These are phyloP conservation scores for Eucalyptus pauciflora DNA, from an alignment of 345 rosid genomes.

Conservation along the genomic window DNA sequence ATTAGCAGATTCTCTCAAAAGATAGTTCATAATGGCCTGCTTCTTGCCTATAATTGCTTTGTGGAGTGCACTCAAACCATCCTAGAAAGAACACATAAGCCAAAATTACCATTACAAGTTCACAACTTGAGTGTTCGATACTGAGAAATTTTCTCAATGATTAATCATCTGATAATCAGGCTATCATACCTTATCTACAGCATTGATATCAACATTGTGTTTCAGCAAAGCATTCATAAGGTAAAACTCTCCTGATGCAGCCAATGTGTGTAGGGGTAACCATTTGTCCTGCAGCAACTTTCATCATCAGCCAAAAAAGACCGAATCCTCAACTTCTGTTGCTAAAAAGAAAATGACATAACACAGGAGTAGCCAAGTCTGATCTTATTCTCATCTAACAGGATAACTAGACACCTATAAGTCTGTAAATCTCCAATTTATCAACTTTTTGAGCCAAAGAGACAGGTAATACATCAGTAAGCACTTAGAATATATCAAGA, in stretches of 20 bases:
- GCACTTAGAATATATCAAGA: not conserved
- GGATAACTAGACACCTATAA: not conserved
- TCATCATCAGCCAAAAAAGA: not conserved
- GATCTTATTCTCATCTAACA: not conserved
- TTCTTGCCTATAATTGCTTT: constrained; percentile 74
- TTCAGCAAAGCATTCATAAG: constrained; percentile 66
- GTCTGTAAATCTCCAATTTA: not conserved
- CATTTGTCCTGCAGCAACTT: constrained; percentile 41
- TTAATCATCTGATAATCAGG: not conserved
- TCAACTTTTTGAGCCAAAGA: not conserved
- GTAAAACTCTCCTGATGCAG: constrained; percentile 86
- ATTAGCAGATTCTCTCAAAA: constrained; percentile 83
- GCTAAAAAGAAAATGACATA: not conserved
- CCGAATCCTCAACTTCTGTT: not conserved
- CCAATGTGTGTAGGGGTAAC: constrained; percentile 82
- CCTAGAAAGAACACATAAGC: constrained; percentile 23
- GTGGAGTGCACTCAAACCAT: constrained; percentile 79
- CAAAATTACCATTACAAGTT: not conserved
- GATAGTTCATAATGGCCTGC: constrained; percentile 75
- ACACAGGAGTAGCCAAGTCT: not conserved
- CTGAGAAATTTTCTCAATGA: not conserved
- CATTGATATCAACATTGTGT: constrained; percentile 71
- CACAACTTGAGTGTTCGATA: not conserved
- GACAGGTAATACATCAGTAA: not conserved
- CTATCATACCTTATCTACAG: constrained; percentile 48